A percentile compares a stretch with the other conserved stretches of the same genome.
Conservation (phyloP, 2,329 filamentous ascomycete genomes). For the Lasiodiplodia citricola region DNA sequence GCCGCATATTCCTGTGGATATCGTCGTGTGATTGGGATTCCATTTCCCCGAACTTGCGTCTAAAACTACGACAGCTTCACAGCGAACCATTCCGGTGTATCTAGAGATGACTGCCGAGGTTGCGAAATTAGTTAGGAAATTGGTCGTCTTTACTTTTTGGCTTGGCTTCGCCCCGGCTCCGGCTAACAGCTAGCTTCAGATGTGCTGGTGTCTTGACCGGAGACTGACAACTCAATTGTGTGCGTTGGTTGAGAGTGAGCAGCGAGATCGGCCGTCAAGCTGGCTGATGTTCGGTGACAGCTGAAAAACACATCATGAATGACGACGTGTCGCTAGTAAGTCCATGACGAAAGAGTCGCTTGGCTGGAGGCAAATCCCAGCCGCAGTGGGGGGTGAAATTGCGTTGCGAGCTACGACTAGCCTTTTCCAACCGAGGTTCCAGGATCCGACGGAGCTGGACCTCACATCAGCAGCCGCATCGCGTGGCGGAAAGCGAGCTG, state of each 20-base stretch:
- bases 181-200: not conserved
- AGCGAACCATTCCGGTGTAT: not conserved
- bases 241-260: not conserved
- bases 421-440: not conserved
- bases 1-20: no score
- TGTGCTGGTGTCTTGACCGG: not conserved
- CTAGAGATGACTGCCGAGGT: no score
- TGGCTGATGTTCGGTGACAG: not conserved
- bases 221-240: not conserved
- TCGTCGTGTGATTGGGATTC: no score
- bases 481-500: not conserved
- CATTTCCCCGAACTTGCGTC: no score
- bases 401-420: not conserved
- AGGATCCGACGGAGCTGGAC: not conserved
- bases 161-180: not conserved
- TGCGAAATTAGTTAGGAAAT: not conserved
- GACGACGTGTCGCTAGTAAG: not conserved
- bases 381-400: not conserved
- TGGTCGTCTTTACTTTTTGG: not conserved
- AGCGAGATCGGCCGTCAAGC: not conserved
- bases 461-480: not conserved
- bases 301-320: not conserved
- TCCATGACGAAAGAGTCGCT: not conserved
- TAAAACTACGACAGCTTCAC: no score
- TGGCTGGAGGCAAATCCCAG: not conserved